phyloP scores from a whole-genome alignment of 2,329 filamentous ascomycete genomes.

The Pseudogymnoascus sp. region DNA sequence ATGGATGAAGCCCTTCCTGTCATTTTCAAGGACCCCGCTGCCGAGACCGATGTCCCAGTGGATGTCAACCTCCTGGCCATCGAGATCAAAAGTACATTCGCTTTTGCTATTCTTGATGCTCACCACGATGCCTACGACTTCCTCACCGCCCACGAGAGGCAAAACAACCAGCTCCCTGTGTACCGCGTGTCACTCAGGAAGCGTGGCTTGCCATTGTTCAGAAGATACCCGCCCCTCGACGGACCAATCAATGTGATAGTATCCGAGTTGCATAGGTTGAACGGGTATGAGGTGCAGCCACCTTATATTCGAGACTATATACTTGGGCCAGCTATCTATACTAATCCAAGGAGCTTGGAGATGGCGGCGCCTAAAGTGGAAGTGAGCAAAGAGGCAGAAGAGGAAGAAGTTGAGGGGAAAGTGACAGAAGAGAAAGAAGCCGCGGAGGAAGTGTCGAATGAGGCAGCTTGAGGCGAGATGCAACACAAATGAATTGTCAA shows the following conservation, averaged over 20 bases:
- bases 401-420: constrained; percentile 17
- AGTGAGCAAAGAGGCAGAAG: constrained; percentile 10
- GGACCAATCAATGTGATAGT: neutral
- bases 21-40: neutral
- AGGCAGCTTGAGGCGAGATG: neutral
- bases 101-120: neutral
- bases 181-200: neutral
- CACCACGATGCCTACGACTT: neutral
- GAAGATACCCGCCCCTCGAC: neutral
- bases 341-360: constrained; percentile 6
- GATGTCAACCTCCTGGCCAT: neutral
- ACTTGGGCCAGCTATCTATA: constrained; percentile 9
- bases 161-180: neutral
- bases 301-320: constrained; percentile 5
- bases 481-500: neutral
- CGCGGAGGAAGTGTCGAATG: neutral
- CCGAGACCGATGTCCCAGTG: neutral
- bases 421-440: constrained; percentile 19
- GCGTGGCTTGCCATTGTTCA: neutral
- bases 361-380: neutral
- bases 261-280: neutral
- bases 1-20: neutral
- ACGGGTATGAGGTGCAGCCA: neutral
- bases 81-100: neutral
- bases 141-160: neutral